Evolutionary conservation across 139 green algal species (phyloP), one percentile per base, ranked within the genome.

Genomic region (Medakamo hakoo): DNA sequence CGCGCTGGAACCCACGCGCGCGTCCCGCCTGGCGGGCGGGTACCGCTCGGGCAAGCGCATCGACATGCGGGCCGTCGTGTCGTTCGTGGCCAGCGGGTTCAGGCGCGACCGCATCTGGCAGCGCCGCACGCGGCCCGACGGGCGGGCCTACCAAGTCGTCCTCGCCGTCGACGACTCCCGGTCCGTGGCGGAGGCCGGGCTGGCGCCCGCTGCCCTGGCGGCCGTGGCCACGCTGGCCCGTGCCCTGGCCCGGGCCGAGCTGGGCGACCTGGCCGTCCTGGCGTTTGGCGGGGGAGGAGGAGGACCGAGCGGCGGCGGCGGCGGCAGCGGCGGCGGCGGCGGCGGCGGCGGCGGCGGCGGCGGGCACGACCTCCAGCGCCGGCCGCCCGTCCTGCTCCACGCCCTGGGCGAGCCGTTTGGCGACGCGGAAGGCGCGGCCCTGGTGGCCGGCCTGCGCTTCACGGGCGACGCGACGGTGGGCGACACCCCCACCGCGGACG

Each of bases 21-120:
- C 91, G 2, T 88, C 65, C 63, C 73, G 80, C 21, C 80, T 95
- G 57, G 87, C 78, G 74, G 93, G 93, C 0, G 93, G 98, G 67
- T 98, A 87, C 84, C 79, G 86, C 27, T 95, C 84, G 19, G 90
- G 92, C 58, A 99, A 99, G 82, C 84, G 93, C 63, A 88, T 99
- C 71, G 95, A 89, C 81, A 99, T 99, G 92, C 14, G n/a, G 67
- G 58, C 61, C 29, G 72, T 99, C 26, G 96, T 99, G n/a, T 78
- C 82, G 25, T 99, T 97, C 82, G 95, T 99, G 59, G 93, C 93
- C 18, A 82, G 59, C 27, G 82, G 96, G 64, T 99, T 94, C 71
- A 75, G 88, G n/a, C 88, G 91, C 64, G 93, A 99, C 80, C 96
- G 96, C 82, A 99, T 99, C 73, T 99, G 93, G 93, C 78, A 98